A percentile compares a stretch with the other conserved stretches of the same genome.
phyloP scores from a whole-genome alignment of 345 rosid genomes.

The Pseudoturritis turrita region DNA sequence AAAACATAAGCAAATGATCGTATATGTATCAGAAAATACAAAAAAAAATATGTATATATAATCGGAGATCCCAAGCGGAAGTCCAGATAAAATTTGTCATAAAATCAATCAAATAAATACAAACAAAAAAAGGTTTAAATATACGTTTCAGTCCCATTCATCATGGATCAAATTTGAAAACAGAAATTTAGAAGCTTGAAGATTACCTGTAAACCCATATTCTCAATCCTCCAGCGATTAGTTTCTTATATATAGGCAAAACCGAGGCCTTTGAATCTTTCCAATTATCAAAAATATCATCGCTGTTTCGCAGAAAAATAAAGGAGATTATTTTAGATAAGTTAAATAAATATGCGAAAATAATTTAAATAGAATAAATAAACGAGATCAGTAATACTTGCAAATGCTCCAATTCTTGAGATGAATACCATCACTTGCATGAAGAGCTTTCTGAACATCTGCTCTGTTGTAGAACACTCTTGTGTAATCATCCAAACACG shows the following conservation, averaged over 20 bases:
- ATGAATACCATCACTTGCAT: conserved; percentile 55
- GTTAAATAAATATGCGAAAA: not conserved
- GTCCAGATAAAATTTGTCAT: not conserved
- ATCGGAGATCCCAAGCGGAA: not conserved
- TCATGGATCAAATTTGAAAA: not conserved
- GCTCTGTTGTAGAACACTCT: conserved; percentile 64
- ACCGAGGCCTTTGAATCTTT: conserved; percentile 46
- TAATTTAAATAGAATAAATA: not conserved
- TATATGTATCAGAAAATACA: not conserved
- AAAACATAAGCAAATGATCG: not conserved
- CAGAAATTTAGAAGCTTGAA: not conserved
- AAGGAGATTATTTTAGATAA: not conserved
- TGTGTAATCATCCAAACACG: conserved; percentile 76
- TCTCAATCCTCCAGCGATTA: conserved; percentile 62
- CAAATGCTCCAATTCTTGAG: conserved; percentile 83
- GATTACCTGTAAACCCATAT: conserved; percentile 86
- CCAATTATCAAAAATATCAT: conserved; percentile 47
- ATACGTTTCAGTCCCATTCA: not conserved
- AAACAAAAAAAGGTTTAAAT: too few species aligned
- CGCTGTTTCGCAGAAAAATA: conserved; percentile 30
- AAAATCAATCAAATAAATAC: too few species aligned
- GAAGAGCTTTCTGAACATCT: conserved; percentile 82
- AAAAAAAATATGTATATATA: not conserved
- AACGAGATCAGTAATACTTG: conserved; percentile 49
- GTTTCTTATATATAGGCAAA: conserved; percentile 72